Evolutionary conservation across 495 filamentous ascomycete species (phyloP).

Genomic region (Penicillium pulvis): DNA sequence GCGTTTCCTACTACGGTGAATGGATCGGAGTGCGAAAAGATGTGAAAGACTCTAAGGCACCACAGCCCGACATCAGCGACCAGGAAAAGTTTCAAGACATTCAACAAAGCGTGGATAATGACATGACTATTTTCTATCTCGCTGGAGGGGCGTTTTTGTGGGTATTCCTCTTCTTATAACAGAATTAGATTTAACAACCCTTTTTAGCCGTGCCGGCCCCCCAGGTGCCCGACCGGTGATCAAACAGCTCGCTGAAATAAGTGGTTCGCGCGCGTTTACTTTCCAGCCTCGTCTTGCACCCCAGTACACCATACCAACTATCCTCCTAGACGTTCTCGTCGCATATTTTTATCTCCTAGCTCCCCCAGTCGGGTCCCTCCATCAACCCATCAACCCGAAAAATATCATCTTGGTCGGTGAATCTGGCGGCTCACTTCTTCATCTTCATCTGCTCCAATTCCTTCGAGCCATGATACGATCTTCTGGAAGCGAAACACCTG

Average conservation of each 20-base stretch:
- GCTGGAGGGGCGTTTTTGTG: background rate
- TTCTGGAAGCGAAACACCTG: background rate
- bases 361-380: background rate
- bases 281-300: background rate
- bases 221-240: background rate
- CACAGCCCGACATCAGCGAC: background rate
- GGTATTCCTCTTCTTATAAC: background rate
- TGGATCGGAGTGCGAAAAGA: conserved; percentile 1
- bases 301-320: background rate
- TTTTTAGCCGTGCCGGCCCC: background rate
- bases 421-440: background rate
- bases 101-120: background rate
- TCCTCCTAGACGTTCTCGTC: background rate
- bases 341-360: background rate
- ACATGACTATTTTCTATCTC: background rate
- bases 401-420: background rate
- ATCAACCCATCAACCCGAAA: background rate
- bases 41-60: background rate
- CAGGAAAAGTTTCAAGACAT: background rate
- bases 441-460: background rate
- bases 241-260: background rate
- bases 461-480: background rate
- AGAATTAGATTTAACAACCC: background rate
- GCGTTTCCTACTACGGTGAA: background rate
- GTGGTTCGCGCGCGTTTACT: background rate